A percentile compares a stretch with the other conserved stretches of the same genome.
Evolutionary conservation across 2,329 filamentous ascomycete species (phyloP).

Genomic region (Nemania serpens): DNA sequence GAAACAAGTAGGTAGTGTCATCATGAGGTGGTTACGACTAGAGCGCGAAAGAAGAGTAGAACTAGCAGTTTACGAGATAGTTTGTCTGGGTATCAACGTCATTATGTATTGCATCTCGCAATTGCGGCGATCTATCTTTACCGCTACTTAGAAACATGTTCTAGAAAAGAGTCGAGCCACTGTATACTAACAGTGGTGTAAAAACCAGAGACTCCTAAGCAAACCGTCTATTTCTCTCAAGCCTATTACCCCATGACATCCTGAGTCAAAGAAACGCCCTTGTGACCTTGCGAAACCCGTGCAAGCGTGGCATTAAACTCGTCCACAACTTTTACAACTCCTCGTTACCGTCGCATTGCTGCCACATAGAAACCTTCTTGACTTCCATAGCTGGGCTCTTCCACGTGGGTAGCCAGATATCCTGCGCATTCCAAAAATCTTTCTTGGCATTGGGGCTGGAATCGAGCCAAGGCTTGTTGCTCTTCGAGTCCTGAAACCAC

Average conservation of each 20-base stretch:
- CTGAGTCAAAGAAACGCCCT: slow-evolving; percentile 17
- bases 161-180: slow-evolving; percentile 4
- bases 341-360: slow-evolving; percentile 68
- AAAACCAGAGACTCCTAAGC: slow-evolving; percentile 16
- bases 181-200: slow-evolving; percentile 20
- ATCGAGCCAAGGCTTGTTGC: slow-evolving; percentile 81
- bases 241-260: slow-evolving; percentile 20
- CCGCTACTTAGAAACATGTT: slow-evolving; percentile 7
- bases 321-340: slow-evolving; percentile 45
- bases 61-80: background rate
- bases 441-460: slow-evolving; percentile 65
- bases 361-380: slow-evolving; percentile 71
- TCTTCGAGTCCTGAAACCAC: slow-evolving; percentile 77
- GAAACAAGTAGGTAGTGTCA: background rate
- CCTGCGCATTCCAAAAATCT: slow-evolving; percentile 75
- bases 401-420: slow-evolving; percentile 74
- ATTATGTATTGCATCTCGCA: slow-evolving; percentile 17
- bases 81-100: slow-evolving; percentile 20
- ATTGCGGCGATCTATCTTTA: slow-evolving; percentile 6
- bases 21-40: background rate
- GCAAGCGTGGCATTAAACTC: background rate
- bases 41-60: background rate
- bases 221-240: slow-evolving; percentile 23
- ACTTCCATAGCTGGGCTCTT: slow-evolving; percentile 69
- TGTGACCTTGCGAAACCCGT: background rate